phyloP scores from a whole-genome alignment of 495 filamentous ascomycete genomes.

The Tuber borchii region DNA sequence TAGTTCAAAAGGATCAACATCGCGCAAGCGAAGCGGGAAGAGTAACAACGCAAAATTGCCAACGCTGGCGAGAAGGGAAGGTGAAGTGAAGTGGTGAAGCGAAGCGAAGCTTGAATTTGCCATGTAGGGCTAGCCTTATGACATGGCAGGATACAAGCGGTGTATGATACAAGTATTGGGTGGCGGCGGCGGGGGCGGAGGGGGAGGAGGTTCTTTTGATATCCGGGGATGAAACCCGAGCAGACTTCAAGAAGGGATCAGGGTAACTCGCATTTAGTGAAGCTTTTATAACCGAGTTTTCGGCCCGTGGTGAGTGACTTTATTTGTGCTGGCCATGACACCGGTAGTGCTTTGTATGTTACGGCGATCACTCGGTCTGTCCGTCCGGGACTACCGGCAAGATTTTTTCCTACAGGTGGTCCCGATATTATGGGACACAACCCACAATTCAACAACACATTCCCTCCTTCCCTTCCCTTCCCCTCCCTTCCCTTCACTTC shows the following conservation, averaged over 20 bases:
- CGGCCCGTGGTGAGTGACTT: background rate
- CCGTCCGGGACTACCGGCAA: background rate
- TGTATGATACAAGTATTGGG: background rate
- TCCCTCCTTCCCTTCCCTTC: background rate
- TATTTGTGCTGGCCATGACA: background rate
- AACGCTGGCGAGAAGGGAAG: background rate
- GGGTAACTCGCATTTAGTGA: background rate
- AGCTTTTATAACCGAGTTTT: background rate
- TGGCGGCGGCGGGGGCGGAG: background rate
- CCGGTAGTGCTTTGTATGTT: background rate
- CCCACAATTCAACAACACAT: background rate
- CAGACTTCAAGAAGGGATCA: background rate
- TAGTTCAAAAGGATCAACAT: background rate
- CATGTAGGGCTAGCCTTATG: background rate
- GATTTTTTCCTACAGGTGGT: background rate
- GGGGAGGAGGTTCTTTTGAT: background rate
- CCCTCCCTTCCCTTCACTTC: background rate
- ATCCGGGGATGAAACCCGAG: background rate
- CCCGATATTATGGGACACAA: background rate
- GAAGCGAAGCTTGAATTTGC: background rate
- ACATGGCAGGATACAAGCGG: background rate
- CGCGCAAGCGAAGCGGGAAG: background rate
- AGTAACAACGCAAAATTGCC: background rate
- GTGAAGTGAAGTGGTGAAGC: background rate
- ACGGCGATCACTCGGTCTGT: background rate